These are phyloP conservation scores for Kwoniella pini DNA, from an alignment of 768 basidiomycete species.

Conservation along the genomic window DNA sequence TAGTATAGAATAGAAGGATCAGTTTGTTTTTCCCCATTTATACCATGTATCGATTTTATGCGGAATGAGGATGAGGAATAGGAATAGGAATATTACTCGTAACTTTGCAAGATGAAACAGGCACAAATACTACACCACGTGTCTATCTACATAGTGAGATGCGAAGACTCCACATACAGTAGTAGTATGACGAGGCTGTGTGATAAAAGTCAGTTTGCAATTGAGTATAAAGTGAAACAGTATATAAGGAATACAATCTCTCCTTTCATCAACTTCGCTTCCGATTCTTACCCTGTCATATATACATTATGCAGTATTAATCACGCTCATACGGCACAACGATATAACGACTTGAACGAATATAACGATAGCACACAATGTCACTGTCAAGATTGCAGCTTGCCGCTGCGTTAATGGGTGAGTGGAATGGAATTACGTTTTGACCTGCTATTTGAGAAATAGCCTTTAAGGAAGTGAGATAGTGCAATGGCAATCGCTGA, in stretches of 20 bases:
- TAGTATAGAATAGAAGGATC: too few species aligned
- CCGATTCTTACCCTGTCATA: neutral
- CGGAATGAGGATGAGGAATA: neutral
- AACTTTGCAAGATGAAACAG: too few species aligned
- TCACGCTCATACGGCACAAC: too few species aligned
- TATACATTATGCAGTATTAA: neutral
- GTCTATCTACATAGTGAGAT: too few species aligned
- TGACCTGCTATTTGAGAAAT: neutral
- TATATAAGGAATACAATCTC: too few species aligned
- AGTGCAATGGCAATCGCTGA: neutral
- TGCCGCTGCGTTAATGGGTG: conserved; percentile 21
- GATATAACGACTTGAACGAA: neutral
- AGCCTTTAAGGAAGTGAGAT: too few species aligned
- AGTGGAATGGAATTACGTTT: neutral
- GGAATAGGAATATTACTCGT: neutral
- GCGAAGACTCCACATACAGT: too few species aligned
- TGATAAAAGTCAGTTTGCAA: too few species aligned
- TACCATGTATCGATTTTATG: neutral
- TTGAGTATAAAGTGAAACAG: too few species aligned
- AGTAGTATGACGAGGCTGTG: too few species aligned
- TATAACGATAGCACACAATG: neutral
- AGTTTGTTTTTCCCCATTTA: neutral
- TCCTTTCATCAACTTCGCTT: neutral
- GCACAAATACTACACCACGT: neutral
- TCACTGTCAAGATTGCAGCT: conserved; percentile 18